Conservation (phyloP, 495 filamentous ascomycete genomes). For the Acidomyces sp. region DNA sequence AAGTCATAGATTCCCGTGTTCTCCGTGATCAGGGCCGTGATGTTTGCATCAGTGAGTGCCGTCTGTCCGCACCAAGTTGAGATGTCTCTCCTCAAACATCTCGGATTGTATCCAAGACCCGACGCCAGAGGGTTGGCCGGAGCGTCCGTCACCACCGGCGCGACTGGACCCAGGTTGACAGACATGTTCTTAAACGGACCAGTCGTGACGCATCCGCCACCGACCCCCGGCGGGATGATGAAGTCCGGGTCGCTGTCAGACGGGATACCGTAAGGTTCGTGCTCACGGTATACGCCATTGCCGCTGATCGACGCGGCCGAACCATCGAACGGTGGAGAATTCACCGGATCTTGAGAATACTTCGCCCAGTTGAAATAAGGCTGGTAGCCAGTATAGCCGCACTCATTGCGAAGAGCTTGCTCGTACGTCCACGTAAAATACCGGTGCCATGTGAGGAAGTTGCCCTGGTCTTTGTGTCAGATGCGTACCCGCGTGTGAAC, state of each 20-base stretch:
- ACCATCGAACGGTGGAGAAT: constrained; percentile 37
- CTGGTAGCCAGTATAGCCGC: constrained; percentile 50
- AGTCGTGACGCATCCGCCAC: constrained; percentile 26
- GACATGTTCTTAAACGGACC: constrained; percentile 26
- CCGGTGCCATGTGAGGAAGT: constrained; percentile 59
- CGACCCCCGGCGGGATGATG: constrained; percentile 22
- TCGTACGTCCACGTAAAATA: constrained; percentile 54
- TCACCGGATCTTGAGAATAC: constrained; percentile 26
- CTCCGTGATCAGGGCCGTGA: constrained; percentile 34
- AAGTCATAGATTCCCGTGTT: constrained; percentile 40
- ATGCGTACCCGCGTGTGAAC: neutral
- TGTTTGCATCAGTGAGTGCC: constrained; percentile 40
- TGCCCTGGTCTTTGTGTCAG: constrained; percentile 31
- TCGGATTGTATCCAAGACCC: constrained; percentile 41
- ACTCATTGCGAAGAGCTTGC: constrained; percentile 54
- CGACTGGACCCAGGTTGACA: constrained; percentile 27
- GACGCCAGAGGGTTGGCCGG: constrained; percentile 12
- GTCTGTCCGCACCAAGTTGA: constrained; percentile 33
- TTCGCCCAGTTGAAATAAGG: constrained; percentile 35
- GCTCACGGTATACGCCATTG: constrained; percentile 32
- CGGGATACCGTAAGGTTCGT: constrained; percentile 15
- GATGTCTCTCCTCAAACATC: constrained; percentile 55
- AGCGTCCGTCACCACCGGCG: constrained; percentile 15
- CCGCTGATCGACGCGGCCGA: constrained; percentile 32
- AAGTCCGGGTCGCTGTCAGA: constrained; percentile 15